Percentiles rank a stretch among this genome's conserved stretches.
These are phyloP conservation scores for Wickerhamiella azyma DNA, from an alignment of 805 yeast species.

Conservation along the genomic window DNA sequence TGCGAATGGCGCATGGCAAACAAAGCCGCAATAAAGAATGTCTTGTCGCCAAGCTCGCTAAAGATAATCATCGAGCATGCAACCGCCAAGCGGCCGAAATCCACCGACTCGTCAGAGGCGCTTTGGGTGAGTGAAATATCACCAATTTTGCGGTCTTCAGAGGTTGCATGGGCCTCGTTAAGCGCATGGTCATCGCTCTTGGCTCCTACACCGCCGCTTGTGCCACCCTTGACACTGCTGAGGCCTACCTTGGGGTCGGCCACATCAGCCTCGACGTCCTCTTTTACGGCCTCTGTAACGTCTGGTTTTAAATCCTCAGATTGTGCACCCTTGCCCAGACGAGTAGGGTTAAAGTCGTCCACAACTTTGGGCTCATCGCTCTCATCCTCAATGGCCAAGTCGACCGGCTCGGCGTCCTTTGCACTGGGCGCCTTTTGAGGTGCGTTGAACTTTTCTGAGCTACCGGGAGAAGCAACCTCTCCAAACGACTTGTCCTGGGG, in stretches of 20 bases:
- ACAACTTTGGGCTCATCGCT: slow-evolving; percentile 23
- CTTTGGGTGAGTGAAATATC: neutral
- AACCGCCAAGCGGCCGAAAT: slow-evolving; percentile 39
- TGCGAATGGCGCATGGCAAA: slow-evolving; percentile 95
- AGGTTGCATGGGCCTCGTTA: slow-evolving; percentile 1
- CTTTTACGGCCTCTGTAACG: slow-evolving; percentile 8
- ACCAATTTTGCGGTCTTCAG: neutral
- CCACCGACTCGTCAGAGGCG: neutral
- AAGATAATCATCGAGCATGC: slow-evolving; percentile 81
- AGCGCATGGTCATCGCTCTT: neutral
- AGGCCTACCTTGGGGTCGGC: slow-evolving; percentile 10
- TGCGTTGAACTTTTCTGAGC: slow-evolving; percentile 21
- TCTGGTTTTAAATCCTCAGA: neutral
- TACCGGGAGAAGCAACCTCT: slow-evolving; percentile 14
- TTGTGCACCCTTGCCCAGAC: slow-evolving; percentile 20
- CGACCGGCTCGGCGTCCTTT: slow-evolving; percentile 1
- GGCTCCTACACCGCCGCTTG: slow-evolving; percentile 12
- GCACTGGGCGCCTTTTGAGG: slow-evolving; percentile 18
- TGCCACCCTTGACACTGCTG: slow-evolving; percentile 8
- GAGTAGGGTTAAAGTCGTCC: slow-evolving; percentile 27
- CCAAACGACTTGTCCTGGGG: slow-evolving; percentile 25
- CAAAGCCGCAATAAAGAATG: slow-evolving; percentile 88
- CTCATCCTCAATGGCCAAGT: slow-evolving; percentile 12
- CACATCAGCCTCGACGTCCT: slow-evolving; percentile 4
- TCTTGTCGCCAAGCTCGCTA: slow-evolving; percentile 96